Evolutionary conservation across 352 stramenopile species (phyloP), one percentile per base, ranked within the genome.

Genomic region (Aphanomyces stellatus): DNA sequence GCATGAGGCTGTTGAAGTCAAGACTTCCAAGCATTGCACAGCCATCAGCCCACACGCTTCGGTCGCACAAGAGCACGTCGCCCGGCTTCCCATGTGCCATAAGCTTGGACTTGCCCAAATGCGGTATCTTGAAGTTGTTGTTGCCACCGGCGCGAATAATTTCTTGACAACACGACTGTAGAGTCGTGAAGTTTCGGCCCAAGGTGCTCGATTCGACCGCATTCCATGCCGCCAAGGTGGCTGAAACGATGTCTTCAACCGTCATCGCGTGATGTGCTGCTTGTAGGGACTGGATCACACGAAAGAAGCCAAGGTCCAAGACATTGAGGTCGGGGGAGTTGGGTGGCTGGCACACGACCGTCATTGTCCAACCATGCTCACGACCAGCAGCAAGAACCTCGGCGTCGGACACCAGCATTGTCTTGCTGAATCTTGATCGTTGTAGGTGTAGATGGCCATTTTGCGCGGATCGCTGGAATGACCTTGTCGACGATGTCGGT

Each of bases 301-400:
- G 42, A 37, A 79, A 77, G n/a, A 71, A 71, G 19, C 62, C 69
- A 13, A 74, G 55, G 31, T 80, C 72, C 4, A 77, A 53, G 0
- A 76, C 67, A 33, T 76, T 80, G 31, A 66, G 48, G 42, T 78
- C 70, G 1, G 74, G 70, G 0, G 68, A 75, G 30, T 76, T 76
- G 5, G 69, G 33, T 7, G 66, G 70, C 49, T 80, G 70, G 59
- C 17, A 73, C 0, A 65, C 8, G 0, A 77, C 7, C 1, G 51
- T 53, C 24, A 80, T 74, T n/a, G 71, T 51, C 62, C 74, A 77
- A 0, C 66, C 67, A 15, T 51, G 43, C 4, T 7, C 10, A 0
- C 10, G 37, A 4, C 63, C 70, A 34, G 57, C 72, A 1, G 31
- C 49, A 0, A 73, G 4, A 3, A 62, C 53, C 24, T 71, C 73